Base-by-base conservation (phyloP, 2,329 filamentous ascomycete genomes). In the Ophiocordyceps sinensis region DNA sequence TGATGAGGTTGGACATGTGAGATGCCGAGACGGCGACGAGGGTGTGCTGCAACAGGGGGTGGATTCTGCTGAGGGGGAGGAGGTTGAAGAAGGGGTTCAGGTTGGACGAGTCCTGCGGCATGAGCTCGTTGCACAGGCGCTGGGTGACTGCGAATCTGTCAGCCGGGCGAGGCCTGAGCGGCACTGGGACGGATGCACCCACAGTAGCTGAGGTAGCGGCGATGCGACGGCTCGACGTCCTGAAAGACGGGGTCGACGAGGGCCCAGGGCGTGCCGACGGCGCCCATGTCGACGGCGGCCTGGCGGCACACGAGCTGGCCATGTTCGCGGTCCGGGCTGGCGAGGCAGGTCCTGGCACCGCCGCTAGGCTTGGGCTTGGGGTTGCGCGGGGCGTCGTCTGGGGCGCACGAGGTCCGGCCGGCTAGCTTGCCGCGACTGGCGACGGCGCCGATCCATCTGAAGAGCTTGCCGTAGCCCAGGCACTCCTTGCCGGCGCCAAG, bases 51-150 rank as follows among this genome's bases (percentile, higher is more conserved):
- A 71, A 51, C 19, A 68, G 58, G 36, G 63, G 61, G 34, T 67
- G 61, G 11, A 52, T 49, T 29, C 53, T 56, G 19, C 64, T 62
- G 39, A 70, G 51, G 9, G 65, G 60, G 39, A 71, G 51, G 28
- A 70, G 56, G 38, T 49, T 55, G 45, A 66, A 65, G 49, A 70
- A 71, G 7, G 67, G 67, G 50, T 71, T 71, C 40, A 49, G 51
- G 10, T 63, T 58, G 13, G 60, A 58, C 38, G 63, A 48, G 51
- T 71, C 68, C 40, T 61, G 58, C 23, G 66, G 63, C 41, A 71
- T 66, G 35, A 77, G 60, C 48, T 75, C 71, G 50, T 60, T 65
- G 56, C 71, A 75, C 38, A 77, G 58, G 32, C 67, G 55, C n/a
- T 53, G 58, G 41, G 67, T 54, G 55, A 72, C 65, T 73, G 64